phyloP scores from a whole-genome alignment of 2,329 filamentous ascomycete species.

The Talaromyces sp. region DNA sequence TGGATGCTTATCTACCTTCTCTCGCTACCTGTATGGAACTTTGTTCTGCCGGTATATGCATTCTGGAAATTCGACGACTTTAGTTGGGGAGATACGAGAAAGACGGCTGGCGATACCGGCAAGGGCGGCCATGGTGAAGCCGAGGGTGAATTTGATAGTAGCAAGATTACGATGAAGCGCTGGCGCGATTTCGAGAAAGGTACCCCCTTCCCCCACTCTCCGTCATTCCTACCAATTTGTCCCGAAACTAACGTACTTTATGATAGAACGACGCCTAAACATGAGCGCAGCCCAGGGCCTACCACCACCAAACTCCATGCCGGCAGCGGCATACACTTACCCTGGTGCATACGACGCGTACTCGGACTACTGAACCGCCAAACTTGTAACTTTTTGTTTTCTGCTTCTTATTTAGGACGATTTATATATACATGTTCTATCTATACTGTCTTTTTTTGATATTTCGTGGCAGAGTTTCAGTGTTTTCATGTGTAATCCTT shows the following conservation, averaged over 20 bases:
- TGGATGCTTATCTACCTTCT: slow-evolving; percentile 98
- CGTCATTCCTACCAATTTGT: not conserved
- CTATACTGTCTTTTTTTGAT: not conserved
- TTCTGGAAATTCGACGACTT: slow-evolving; percentile 99
- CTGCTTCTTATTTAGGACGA: not conserved
- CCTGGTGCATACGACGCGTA: slow-evolving; percentile 34
- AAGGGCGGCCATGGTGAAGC: slow-evolving; percentile 75
- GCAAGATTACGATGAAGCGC: slow-evolving; percentile 98
- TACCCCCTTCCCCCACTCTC: slow-evolving; percentile 30
- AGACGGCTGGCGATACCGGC: slow-evolving; percentile 88
- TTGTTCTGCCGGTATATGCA: slow-evolving; percentile 86
- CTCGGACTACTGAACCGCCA: slow-evolving; percentile 33
- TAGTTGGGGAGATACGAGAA: slow-evolving; percentile 96
- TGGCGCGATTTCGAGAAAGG: slow-evolving; percentile 94
- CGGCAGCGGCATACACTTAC: slow-evolving; percentile 29
- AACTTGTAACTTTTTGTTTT: slow-evolving; percentile 10
- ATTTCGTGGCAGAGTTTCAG: not conserved
- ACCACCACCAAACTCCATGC: slow-evolving; percentile 25
- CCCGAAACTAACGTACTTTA: not conserved
- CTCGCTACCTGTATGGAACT: slow-evolving; percentile 96
- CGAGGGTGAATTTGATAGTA: slow-evolving; percentile 96
- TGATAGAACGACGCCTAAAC: slow-evolving; percentile 38
- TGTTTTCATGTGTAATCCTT: not conserved
- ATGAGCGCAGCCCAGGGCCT: slow-evolving; percentile 25
- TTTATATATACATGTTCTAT: not conserved